Evolutionary conservation across 129 eudicot genomes (phyloP).

Genomic region (Sambucus nigra): DNA sequence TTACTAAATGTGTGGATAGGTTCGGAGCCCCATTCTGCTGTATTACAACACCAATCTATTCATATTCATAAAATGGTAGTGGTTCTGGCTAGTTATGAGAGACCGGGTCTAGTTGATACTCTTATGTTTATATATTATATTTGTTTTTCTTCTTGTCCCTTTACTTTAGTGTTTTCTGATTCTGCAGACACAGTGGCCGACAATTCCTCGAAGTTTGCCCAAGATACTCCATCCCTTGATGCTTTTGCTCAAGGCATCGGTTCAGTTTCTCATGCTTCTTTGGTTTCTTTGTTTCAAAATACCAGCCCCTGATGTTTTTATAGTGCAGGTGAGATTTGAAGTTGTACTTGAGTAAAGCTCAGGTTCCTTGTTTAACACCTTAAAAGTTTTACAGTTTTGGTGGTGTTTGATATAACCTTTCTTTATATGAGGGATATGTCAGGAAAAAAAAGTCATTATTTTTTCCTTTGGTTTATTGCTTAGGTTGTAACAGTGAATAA

Average conservation of each 20-base stretch:
- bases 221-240: slow-evolving; percentile 51
- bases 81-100: background rate
- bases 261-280: slow-evolving; percentile 75
- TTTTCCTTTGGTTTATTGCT: no score
- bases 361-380: background rate
- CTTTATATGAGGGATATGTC: no score
- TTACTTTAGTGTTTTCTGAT: slow-evolving; percentile 8
- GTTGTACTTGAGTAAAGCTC: background rate
- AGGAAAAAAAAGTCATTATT: no score
- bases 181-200: slow-evolving; percentile 74
- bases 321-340: slow-evolving; percentile 64
- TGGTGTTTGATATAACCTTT: no score
- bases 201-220: slow-evolving; percentile 36
- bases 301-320: slow-evolving; percentile 79
- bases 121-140: background rate
- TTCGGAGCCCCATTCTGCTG: slow-evolving; percentile 70
- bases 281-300: slow-evolving; percentile 87
- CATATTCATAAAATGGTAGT: slow-evolving; percentile 79
- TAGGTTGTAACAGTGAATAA: no score
- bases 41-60: slow-evolving; percentile 57
- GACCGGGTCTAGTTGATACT: background rate
- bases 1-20: no score
- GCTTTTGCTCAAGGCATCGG: slow-evolving; percentile 68
- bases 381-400: no score
- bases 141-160: background rate